These are phyloP conservation scores for Nevesoporus exiguus DNA, from an alignment of 768 basidiomycete species.

Conservation along the genomic window DNA sequence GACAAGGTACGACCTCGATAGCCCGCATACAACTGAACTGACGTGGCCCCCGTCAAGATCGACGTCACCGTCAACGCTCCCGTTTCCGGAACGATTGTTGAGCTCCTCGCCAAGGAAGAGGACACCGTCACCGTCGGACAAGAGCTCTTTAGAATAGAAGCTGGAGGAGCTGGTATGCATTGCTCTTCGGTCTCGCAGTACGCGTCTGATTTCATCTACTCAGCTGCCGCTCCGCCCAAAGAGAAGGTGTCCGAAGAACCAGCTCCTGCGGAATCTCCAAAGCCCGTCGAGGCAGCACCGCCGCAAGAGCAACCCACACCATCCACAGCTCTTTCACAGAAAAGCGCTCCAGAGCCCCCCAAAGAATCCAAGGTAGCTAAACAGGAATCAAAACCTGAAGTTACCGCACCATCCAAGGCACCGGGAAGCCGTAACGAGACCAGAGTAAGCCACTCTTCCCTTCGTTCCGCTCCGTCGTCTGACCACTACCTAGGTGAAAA, in stretches of 20 bases:
- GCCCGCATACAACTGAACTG: background rate
- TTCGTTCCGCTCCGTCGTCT: background rate
- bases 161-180: conserved; percentile 60
- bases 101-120: conserved; percentile 86
- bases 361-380: conserved; percentile 37
- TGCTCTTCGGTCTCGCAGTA: background rate
- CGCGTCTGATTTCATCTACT: background rate
- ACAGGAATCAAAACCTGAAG: conserved; percentile 30
- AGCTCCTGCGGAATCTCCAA: conserved; percentile 22
- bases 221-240: conserved; percentile 32
- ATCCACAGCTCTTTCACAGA: conserved; percentile 41
- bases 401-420: conserved; percentile 33
- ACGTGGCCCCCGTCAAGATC: conserved; percentile 52
- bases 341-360: conserved; percentile 25
- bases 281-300: conserved; percentile 41
- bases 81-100: conserved; percentile 78
- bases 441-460: conserved; percentile 48
- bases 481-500: conserved; percentile 68
- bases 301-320: conserved; percentile 47
- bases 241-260: conserved; percentile 20
- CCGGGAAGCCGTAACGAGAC: conserved; percentile 77
- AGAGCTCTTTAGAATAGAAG: conserved; percentile 88
- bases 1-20: conserved; percentile 69
- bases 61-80: conserved; percentile 97
- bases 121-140: conserved; percentile 94